Evolutionary conservation across 345 rosid species (phyloP), one percentile per base, ranked within the genome.

Genomic region (Pistacia vera): DNA sequence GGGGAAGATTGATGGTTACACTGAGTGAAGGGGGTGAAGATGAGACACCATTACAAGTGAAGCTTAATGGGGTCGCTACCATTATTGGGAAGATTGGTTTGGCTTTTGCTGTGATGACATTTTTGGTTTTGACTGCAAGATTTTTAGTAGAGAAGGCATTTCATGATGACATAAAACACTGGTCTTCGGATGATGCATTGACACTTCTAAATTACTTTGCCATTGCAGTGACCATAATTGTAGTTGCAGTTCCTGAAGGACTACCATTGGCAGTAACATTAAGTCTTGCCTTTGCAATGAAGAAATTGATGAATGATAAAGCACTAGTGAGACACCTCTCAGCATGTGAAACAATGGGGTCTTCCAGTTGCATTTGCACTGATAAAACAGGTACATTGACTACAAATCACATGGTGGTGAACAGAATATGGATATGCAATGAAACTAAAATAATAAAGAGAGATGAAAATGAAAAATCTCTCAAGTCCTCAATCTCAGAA

Each of bases 281-380:
- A 64, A 92, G 93, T 70, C 90, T 93, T 55, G 97, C 97, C 14
- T 93, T 89, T 86, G 93, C 95, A 11, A 86, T 93, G 97, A 91
- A 90, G 68, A 84, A 85, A 71, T 73, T 93, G 81, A 91, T 91
- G 93, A 85, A 66, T 75, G 91, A 91, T 64, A 87, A 91, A 73
- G 93, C 95, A 58, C 87, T 90, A 77, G 95, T 91, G 72, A 86
- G 94, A 64, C 89, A 89, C 81, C 89, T 90, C 18, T 86, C 97
- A 7, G 93, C 97, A 0, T 92, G 93, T 51, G 97, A 92, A 78
- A 90, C 93, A 16, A 92, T 92, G 92, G 95, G 95, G 35, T 92
- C 93, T 71, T 88, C 92, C 69, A 86, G 90, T 63, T 86, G 89
- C 72, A 88, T 92, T 44, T 90, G 93, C 73, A 92, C 93, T 2